These are phyloP conservation scores for Metarhizium guizhouense DNA, from an alignment of 2,329 filamentous ascomycete species.

Conservation along the genomic window DNA sequence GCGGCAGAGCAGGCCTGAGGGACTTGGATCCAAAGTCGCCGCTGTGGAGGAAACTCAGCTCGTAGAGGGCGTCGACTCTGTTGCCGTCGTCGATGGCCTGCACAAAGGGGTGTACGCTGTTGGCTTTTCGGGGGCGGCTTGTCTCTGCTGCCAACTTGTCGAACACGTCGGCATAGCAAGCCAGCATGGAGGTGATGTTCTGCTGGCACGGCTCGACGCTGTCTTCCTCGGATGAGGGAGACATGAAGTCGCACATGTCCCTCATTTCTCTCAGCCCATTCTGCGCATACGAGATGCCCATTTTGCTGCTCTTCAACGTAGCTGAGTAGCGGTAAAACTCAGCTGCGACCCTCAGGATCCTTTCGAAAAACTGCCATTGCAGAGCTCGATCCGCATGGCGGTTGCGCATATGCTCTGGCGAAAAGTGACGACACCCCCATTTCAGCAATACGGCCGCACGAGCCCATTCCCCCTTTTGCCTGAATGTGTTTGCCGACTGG, in stretches of 20 bases:
- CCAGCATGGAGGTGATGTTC: constrained; percentile 1
- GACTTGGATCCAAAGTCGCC: not conserved
- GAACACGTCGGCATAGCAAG: constrained; percentile 4
- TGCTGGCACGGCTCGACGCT: not conserved
- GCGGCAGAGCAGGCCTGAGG: constrained; percentile 6
- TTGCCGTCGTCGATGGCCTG: constrained; percentile 4
- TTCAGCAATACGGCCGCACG: not conserved
- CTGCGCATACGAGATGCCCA: too few species aligned
- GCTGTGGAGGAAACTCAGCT: constrained; percentile 3
- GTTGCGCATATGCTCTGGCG: too few species aligned
- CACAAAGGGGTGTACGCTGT: not conserved
- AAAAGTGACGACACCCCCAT: too few species aligned
- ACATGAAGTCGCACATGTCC: not conserved
- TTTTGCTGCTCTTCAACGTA: too few species aligned
- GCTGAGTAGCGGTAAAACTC: too few species aligned
- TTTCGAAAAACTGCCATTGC: too few species aligned
- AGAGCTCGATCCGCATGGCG: too few species aligned
- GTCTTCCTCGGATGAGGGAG: not conserved
- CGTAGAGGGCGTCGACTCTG: constrained; percentile 2
- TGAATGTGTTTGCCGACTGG: too few species aligned
- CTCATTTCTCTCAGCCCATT: too few species aligned
- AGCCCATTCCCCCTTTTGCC: too few species aligned
- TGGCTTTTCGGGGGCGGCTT: not conserved
- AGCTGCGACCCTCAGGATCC: too few species aligned
- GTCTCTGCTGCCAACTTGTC: not conserved